Conservation (phyloP, 1,284 basidiomycete genomes). For the Naganishia sp. region DNA sequence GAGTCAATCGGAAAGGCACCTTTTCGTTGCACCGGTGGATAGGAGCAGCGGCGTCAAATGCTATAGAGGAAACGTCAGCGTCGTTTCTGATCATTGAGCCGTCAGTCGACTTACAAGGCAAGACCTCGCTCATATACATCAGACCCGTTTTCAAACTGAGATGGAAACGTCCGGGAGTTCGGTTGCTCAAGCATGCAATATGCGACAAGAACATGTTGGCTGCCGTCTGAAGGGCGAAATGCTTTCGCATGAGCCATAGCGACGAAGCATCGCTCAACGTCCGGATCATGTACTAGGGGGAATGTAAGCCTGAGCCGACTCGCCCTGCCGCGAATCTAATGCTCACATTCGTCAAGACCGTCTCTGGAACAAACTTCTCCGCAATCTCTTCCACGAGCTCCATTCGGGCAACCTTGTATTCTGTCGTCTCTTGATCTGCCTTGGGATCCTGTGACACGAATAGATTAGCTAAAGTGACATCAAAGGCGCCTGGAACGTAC, state of each 20-base stretch:
- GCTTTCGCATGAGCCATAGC: slow-evolving; percentile 96
- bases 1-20: slow-evolving; percentile 95
- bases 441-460: slow-evolving; percentile 35
- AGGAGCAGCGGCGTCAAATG: slow-evolving; percentile 60
- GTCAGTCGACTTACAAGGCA: slow-evolving; percentile 65
- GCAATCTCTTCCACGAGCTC: slow-evolving; percentile 90
- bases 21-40: slow-evolving; percentile 77
- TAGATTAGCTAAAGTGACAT: slow-evolving; percentile 37
- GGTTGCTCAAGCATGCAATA: slow-evolving; percentile 78
- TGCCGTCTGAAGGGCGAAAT: slow-evolving; percentile 89
- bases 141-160: slow-evolving; percentile 84
- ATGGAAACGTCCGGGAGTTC: slow-evolving; percentile 82
- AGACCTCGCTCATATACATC: slow-evolving; percentile 85
- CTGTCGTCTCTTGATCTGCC: slow-evolving; percentile 30
- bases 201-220: slow-evolving; percentile 91
- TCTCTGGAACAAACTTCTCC: slow-evolving; percentile 86
- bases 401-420: slow-evolving; percentile 58
- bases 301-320: background rate
- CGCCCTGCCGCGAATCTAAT: background rate
- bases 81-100: background rate
- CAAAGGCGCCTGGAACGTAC: slow-evolving; percentile 36
- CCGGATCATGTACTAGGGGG: slow-evolving; percentile 78
- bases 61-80: slow-evolving; percentile 43
- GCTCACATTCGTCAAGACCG: slow-evolving; percentile 77
- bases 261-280: slow-evolving; percentile 83